Evolutionary conservation across 2,329 filamentous ascomycete genomes (phyloP), one percentile per base, ranked within the genome.

Genomic region (Fusarium caatingaense): DNA sequence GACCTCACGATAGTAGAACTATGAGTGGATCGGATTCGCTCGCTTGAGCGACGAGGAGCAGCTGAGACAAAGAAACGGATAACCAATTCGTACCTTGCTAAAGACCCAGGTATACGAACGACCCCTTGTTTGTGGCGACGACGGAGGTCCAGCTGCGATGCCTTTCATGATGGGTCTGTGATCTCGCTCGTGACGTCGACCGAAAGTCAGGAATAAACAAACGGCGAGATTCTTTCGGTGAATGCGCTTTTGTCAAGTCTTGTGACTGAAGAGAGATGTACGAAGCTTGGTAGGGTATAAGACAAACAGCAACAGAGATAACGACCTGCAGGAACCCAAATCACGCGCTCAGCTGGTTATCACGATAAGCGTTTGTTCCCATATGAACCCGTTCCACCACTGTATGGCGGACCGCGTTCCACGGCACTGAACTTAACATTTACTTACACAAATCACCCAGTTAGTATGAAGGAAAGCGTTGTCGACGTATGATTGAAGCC

Each of bases 61-160:
- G 28, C 60, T 60, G 55, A 65, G 42, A 61, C 41, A 44, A 60
- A 21, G 54, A 62, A 64, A 63, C 25, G 16, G 6, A 49, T 49
- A 25, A n/a, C 18, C 34, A 37, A 44, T 47, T 64, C 76, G 74
- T 67, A 81, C 79, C 78, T 78, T 80, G 73, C 81, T 81, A 59
- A 83, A 81, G 68, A 75, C 82, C 77, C 78, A 83, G 15, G 81
- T 83, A 51, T 83, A 80, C 56, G 74, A 76, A 53, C 78, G 73
- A 55, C 74, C 64, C 66, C 79, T 73, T 45, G 76, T 76, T 49
- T 69, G 70, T n/a, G 73, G 71, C 34, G 76, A 72, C 55, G 75
- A 76, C 34, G 78, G 77, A 54, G 77, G 74, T 54, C 79, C 80
- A 59, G 80, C 79, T 54, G 76, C 72, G 53, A 82, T 75, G 47